Base-by-base conservation (phyloP, 2,329 filamentous ascomycete genomes). In the Paraconiothyrium sp. region DNA sequence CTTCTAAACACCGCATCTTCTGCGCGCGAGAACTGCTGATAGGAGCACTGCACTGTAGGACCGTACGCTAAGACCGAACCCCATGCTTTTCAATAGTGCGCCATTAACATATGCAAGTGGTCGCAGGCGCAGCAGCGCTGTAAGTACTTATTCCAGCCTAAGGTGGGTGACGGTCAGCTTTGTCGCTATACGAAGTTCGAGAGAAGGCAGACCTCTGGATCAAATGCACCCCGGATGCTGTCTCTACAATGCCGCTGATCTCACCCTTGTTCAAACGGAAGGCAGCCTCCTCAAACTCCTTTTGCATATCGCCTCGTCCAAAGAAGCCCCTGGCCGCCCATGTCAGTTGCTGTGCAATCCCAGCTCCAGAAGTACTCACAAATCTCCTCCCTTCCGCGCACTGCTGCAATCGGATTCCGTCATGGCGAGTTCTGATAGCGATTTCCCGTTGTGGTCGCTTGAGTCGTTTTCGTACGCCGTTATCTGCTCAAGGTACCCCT, bases 391-490 rank as follows among this genome's bases (percentile, higher is more conserved):
- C 86, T 98, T 99, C 72, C 93, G 88, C 34, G 95, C 94, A 72
- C 93, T 97, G 80, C 92, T 97, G 83, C 94, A 98, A 82, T 99
- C 95, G 16, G 92, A 97, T 82, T 98, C 95, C 47, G 89, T 91
- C 62, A 89, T 87, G 13, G 95, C 95, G 67, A 99, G 85, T 67
- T 97, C 92, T 51, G 92, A 93, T 44, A 99, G 85, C 56, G 75
- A 73, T 54, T 71, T 72, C 22, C 68, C 62, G n/a, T 62, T 65
- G 37, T 55, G 64, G 35, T 66, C 64, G 32, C 56, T 55, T 20
- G 60, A 55, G 35, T 57, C 34, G 82, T 67, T 88, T 82, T 63
- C 69, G 60, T 68, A 93, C 90, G 60, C 84, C 84, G 79, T 86
- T 80, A 99, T 98, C 76, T 88, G 88, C 67, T 85, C 76, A 79